Evolutionary conservation across 306 rosid species (phyloP), one percentile per base, ranked within the genome.

Genomic region (Abrus pulchellus): DNA sequence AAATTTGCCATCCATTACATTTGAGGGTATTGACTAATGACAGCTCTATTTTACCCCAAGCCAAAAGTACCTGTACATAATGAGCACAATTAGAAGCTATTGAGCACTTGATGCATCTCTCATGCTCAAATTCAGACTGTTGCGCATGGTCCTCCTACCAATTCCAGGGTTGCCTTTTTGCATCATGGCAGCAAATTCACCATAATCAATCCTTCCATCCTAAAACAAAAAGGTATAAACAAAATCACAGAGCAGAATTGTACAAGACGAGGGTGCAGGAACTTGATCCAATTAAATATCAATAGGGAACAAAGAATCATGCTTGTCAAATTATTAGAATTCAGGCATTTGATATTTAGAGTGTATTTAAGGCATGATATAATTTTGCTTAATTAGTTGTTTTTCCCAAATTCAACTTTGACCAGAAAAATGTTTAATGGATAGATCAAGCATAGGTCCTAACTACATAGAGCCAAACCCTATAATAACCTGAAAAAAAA

Each of bases 171-270:
- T 94, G 74, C 98, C 98, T 82, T 93, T 93, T 87, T 88, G 97
- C 98, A 94, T 94, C 98, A 94, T 94, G 69, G 98, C 98, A 65
- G 89, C 92, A 81, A 94, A 94, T 78, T 94, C 98, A 71, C 98
- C 88, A 48, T 94, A 94, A 83, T 94, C 98, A 9, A 94, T 94
- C 81, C 96, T 90, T 86, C 98, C 98, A 82, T 94, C 98, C 98
- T 94, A 78, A 72, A 76, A 80, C 32, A 74, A 56, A 20, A 64
- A 54, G 20, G 78, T 60, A 68, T 7, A 55, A 85, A 40, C 69
- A 81, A 47, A 78, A 72, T 50, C 77, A 60, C 77, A 61, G 70
- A 74, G 78, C 76, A 81, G 67, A 75, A 74, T 10, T 73, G 50
- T 29, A 73, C 49, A 68, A 63, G 74, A 20, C 20, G 20, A 64